Evolutionary conservation across 164 flowering plant species (phyloP).

Genomic region (Aristolochia fimbriata): DNA sequence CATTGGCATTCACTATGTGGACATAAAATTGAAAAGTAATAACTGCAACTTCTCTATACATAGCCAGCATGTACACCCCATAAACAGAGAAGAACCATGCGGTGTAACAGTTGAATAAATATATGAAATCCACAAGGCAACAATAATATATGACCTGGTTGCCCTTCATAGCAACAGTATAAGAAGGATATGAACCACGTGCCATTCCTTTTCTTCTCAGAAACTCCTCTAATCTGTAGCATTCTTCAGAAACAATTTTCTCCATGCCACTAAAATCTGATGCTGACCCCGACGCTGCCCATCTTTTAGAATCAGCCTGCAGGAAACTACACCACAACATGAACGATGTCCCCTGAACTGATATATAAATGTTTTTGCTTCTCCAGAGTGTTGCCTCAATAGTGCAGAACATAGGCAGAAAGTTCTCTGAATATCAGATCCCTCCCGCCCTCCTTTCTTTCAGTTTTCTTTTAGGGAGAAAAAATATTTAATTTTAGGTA

Average conservation of each 20-base stretch:
- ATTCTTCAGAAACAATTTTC: slow-evolving; percentile 52
- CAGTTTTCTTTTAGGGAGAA: too few species aligned
- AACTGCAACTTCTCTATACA: too few species aligned
- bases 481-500: too few species aligned
- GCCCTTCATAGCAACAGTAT: slow-evolving; percentile 70
- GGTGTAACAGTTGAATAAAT: not conserved
- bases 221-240: slow-evolving; percentile 53
- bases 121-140: not conserved
- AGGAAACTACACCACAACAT: slow-evolving; percentile 13
- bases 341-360: not conserved
- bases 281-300: slow-evolving; percentile 30
- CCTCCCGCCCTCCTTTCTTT: too few species aligned
- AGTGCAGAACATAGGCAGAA: too few species aligned
- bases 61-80: too few species aligned
- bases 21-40: too few species aligned
- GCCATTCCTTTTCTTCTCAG: slow-evolving; percentile 54
- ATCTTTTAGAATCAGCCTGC: slow-evolving; percentile 31
- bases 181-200: slow-evolving; percentile 60
- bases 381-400: too few species aligned
- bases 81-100: too few species aligned
- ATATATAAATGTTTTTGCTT: too few species aligned
- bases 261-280: slow-evolving; percentile 35
- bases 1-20: too few species aligned
- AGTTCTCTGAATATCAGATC: too few species aligned
- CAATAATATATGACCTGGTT: slow-evolving; percentile 48